phyloP scores from a whole-genome alignment of 192 early-diverging fungal genomes.

The Gonapodya sp. region DNA sequence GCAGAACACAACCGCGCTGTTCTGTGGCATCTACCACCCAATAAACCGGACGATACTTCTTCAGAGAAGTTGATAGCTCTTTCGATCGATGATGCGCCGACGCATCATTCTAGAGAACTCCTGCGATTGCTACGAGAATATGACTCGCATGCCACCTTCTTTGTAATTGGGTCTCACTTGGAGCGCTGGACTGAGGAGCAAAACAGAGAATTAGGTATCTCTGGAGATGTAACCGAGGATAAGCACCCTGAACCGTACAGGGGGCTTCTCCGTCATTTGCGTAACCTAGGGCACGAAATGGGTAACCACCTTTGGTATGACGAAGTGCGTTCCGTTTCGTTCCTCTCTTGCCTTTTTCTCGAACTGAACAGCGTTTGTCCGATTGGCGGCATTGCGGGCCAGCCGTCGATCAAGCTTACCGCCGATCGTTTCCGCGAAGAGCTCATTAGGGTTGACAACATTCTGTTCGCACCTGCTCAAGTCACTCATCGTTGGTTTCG shows the following conservation, averaged over 20 bases:
- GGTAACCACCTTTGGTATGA: slow-evolving; percentile 3
- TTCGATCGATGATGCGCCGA: background rate
- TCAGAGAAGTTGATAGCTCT: background rate
- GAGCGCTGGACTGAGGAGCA: background rate
- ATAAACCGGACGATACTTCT: background rate
- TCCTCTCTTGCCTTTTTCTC: background rate
- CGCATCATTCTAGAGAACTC: background rate
- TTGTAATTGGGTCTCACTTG: slow-evolving; percentile 7
- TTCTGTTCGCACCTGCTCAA: background rate
- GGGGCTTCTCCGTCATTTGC: background rate
- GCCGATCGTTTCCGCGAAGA: background rate
- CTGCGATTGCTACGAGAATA: background rate
- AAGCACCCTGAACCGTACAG: background rate
- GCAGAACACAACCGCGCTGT: background rate
- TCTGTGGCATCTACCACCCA: background rate
- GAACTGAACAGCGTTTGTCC: background rate
- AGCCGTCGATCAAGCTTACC: background rate
- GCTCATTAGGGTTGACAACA: background rate
- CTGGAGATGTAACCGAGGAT: no score
- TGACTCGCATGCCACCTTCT: background rate
- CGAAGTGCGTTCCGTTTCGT: no score
- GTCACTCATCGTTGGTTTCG: background rate
- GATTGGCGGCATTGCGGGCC: no score
- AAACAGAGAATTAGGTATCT: background rate
- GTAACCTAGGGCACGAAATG: background rate